phyloP scores from a whole-genome alignment of 2,329 filamentous ascomycete species.

The Fusarium sp. region DNA sequence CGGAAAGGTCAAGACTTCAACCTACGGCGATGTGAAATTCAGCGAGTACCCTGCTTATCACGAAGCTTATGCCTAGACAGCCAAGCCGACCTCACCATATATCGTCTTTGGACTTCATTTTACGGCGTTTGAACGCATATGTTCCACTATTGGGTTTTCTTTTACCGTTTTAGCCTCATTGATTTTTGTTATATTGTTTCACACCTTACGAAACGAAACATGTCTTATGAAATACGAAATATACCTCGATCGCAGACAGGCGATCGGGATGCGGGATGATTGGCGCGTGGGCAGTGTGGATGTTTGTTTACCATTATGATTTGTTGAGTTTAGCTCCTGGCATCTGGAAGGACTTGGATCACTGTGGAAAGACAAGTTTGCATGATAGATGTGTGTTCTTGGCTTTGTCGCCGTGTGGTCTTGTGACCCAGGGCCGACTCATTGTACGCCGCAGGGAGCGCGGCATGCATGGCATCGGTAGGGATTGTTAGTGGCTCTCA shows the following conservation, averaged over 20 bases:
- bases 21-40: conserved; percentile 52
- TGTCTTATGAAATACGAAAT: conserved; percentile 53
- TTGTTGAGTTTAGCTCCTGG: conserved; percentile 38
- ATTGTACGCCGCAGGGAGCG: conserved; percentile 44
- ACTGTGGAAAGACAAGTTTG: conserved; percentile 43
- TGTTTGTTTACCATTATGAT: conserved; percentile 28
- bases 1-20: conserved; percentile 54
- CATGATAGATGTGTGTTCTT: conserved; percentile 41
- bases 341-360: conserved; percentile 37
- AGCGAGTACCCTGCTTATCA: conserved; percentile 48
- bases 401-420: conserved; percentile 28
- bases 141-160: conserved; percentile 43
- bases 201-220: conserved; percentile 51
- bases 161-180: conserved; percentile 35
- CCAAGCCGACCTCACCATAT: not conserved
- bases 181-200: conserved; percentile 46
- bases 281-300: conserved; percentile 41
- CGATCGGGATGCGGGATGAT: conserved; percentile 48
- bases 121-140: conserved; percentile 47
- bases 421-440: conserved; percentile 32
- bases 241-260: conserved; percentile 44
- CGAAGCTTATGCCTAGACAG: conserved; percentile 41
- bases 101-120: conserved; percentile 41
- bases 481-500: conserved; percentile 37
- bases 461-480: conserved; percentile 43